Base-by-base conservation (phyloP, 2,329 filamentous ascomycete genomes). In the Cryphonectria nitschkei region DNA sequence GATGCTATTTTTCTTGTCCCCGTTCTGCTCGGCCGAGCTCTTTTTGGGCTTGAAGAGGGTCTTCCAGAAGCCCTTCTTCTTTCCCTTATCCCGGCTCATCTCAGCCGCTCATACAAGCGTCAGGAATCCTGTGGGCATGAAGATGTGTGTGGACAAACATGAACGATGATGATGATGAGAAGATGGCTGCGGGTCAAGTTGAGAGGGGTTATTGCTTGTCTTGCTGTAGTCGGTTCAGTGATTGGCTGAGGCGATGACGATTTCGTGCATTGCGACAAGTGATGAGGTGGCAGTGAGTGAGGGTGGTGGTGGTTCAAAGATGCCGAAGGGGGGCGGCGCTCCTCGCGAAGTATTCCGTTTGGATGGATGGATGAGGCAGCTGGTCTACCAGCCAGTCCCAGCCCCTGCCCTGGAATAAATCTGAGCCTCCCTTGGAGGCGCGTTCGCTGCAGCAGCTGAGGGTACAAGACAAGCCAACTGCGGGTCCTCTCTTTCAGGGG, bases 1-100 rank as follows among this genome's bases (percentile, higher is more conserved):
- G 26, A 56, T 34, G 46, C 54, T 65, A 29, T 56, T 34, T 9
- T 37, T 61, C 32, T 22, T 64, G 9, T 60, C 56, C 26, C 19
- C 26, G 46, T 34, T 29, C 39, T 52, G 65, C 14, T 37, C 46
- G 34, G 68, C 58, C 54, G 70, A 65, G 37, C 50, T 13, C 26
- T 50, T 68, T 39, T 68, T 68, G 65, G 65, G 60, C 26, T 66
- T 63, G 56, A 72, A 70, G 41, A 72, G 68, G 43, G 68, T 54
- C 65, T 65, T 72, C 71, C 68, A 72, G 54, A 72, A 72, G 62
- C 68, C 62, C 61, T 70, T 68, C 52, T 70, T 72, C 65, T 54
- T 72, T 29, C 56, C 67, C 54, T 68, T 70, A n/a, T 72, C 71
- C 62, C 68, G 68, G 67, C 71, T 72, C 71, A 72, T 72, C 54